phyloP scores from a whole-genome alignment of 2,329 filamentous ascomycete genomes.

The Pseudogymnoascus sp. region DNA sequence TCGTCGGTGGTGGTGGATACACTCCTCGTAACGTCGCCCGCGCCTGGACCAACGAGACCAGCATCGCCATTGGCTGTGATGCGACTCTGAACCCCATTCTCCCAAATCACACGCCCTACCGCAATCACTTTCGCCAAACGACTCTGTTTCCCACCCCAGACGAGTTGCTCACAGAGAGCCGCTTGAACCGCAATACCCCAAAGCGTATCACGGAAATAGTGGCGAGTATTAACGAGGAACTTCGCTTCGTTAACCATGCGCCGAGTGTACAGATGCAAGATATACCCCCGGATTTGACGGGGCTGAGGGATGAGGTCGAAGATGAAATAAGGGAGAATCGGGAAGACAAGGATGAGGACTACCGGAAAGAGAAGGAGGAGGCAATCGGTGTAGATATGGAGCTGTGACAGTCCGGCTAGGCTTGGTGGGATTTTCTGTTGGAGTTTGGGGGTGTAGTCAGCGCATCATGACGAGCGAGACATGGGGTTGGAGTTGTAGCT shows the following conservation, averaged over 20 bases:
- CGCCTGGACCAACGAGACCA: conserved; percentile 94
- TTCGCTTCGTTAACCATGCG: conserved; percentile 75
- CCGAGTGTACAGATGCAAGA: conserved; percentile 80
- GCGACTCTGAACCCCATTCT: conserved; percentile 64
- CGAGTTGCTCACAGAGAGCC: conserved; percentile 56
- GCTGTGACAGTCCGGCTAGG: conserved; percentile 16
- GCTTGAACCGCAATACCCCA: conserved; percentile 67
- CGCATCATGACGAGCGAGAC: background rate
- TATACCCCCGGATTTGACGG: conserved; percentile 69
- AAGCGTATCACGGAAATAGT: conserved; percentile 71
- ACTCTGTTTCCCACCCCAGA: conserved; percentile 81
- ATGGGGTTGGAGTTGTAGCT: background rate
- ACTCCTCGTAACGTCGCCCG: conserved; percentile 94
- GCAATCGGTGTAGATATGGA: conserved; percentile 53
- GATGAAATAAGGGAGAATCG: conserved; percentile 56
- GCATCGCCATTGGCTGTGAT: conserved; percentile 71
- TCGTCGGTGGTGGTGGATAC: conserved; percentile 93
- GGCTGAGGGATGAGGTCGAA: conserved; percentile 62
- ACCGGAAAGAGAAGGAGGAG: conserved; percentile 48
- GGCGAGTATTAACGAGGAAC: conserved; percentile 71
- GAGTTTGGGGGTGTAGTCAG: background rate
- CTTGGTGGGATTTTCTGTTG: background rate
- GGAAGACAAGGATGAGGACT: conserved; percentile 48
- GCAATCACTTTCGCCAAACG: conserved; percentile 78
- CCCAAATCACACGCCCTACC: conserved; percentile 73